Evolutionary conservation across 192 early-diverging fungal species (phyloP).

Genomic region (Backusella australiensis): DNA sequence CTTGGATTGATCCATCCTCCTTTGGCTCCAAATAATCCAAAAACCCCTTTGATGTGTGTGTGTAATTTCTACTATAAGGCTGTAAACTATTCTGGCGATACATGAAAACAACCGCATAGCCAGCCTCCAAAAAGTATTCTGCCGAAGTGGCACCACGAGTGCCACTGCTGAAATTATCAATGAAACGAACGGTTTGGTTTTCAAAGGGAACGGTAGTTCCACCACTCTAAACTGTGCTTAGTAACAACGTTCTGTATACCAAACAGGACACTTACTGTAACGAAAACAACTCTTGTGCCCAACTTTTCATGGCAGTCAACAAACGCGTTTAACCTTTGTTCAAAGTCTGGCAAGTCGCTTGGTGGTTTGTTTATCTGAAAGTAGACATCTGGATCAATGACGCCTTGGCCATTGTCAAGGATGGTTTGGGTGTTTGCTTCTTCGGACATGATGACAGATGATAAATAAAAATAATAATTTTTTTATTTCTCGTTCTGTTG

Average conservation of each 20-base stretch:
- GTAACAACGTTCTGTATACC: no score
- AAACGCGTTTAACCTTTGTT: conserved; percentile 55
- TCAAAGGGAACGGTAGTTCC: conserved; percentile 97
- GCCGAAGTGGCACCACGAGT: conserved; percentile 94
- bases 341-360: conserved; percentile 55
- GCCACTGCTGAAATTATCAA: conserved; percentile 98
- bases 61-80: conserved; percentile 91
- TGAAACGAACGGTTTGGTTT: conserved; percentile 94
- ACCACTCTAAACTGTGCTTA: conserved; percentile 57
- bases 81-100: conserved; percentile 91
- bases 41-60: conserved; percentile 69
- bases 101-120: conserved; percentile 96
- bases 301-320: conserved; percentile 47
- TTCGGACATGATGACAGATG: neutral
- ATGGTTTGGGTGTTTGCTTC: neutral
- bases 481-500: neutral
- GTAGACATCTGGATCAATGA: conserved; percentile 73
- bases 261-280: conserved; percentile 60
- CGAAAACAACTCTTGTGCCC: conserved; percentile 74
- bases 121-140: conserved; percentile 85
- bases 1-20: conserved; percentile 55
- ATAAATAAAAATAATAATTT: neutral
- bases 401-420: conserved; percentile 39
- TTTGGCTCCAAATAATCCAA: conserved; percentile 78
- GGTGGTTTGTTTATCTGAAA: conserved; percentile 73